Base-by-base conservation (phyloP, 163 green algal species). In the Scenedesmus sp. region DNA sequence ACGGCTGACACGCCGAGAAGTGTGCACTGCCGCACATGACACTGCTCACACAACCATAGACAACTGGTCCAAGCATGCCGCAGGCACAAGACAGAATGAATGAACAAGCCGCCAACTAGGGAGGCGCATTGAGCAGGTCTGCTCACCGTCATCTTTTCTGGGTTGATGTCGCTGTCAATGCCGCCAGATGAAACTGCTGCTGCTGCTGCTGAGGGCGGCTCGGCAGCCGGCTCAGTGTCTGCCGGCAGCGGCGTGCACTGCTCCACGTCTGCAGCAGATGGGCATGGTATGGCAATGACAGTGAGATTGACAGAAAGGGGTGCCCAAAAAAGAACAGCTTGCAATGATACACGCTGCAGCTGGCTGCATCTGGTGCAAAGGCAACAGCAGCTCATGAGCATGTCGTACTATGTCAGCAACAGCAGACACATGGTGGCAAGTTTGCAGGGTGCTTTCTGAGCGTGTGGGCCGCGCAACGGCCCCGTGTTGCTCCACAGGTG, bases 121-220 rank as follows among this genome's bases (percentile, higher is more conserved):
- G 22, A n/a, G 33, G 30, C n/a, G 26, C 44, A 44, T 33, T 10
- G 49, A 15, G 0, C 2, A 46, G n/a, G 16, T 15, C 0, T 84
- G 78, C 87, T 85, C 59, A 91, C 87, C 87, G 87, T 91, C 87
- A 91, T 91, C 3, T 33, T 49, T 1, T 59, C 30, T 0, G 87
- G 87, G 20, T 87, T 26, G 33, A 91, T 87, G 78, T 85, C 76
- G 30, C 56, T 91, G 87, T 91, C 51, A 18, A 87, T 0, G 12
- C 43, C 51, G 0, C 22, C 53, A 16, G 81, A 26, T 4, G n/a
- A n/a, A n/a, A 65, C 42, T 5, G 40, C 35, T 51, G 88, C 81
- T 49, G 44, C 85, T 80, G 85, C 85, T 70, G 61, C 40, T 61
- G 35, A 20, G 40, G 42, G 51, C 20, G 61, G 78, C 59, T 61